Conservation (phyloP, 2,329 filamentous ascomycete species). For the Pezizomycotina sp. region DNA sequence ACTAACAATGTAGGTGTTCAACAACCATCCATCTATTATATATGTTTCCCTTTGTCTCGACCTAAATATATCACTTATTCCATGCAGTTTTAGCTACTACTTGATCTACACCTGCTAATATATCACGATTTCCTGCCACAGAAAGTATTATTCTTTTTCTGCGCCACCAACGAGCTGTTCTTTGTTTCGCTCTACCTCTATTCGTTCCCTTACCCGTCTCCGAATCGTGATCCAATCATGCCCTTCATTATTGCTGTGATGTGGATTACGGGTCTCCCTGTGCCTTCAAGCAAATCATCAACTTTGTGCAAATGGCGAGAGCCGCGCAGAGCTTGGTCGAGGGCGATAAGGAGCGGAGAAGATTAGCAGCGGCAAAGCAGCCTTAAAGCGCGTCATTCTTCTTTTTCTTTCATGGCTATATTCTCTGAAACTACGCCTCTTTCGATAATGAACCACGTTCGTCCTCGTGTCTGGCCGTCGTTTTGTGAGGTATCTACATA, state of each 20-base stretch:
- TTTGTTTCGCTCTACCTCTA: slow-evolving; percentile 97
- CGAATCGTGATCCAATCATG: slow-evolving; percentile 47
- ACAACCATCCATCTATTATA: slow-evolving; percentile 4
- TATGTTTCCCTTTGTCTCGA: slow-evolving; percentile 10
- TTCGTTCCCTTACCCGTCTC: slow-evolving; percentile 71
- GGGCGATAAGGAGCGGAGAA: slow-evolving; percentile 56
- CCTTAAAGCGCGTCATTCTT: too few species aligned
- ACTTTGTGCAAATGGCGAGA: slow-evolving; percentile 83
- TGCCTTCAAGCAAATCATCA: slow-evolving; percentile 92
- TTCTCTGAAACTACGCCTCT: slow-evolving; percentile 10
- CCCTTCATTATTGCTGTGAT: slow-evolving; percentile 40
- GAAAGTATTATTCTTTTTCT: slow-evolving; percentile 82
- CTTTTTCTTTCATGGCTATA: too few species aligned
- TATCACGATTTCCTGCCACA: slow-evolving; percentile 29
- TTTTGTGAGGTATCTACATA: background rate
- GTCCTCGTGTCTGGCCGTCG: background rate
- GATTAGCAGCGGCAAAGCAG: slow-evolving; percentile 14
- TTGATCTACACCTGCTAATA: slow-evolving; percentile 3
- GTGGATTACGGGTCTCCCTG: slow-evolving; percentile 60
- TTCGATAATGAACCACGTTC: background rate
- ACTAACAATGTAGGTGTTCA: slow-evolving; percentile 66
- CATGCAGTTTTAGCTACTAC: slow-evolving; percentile 9
- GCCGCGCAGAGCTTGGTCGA: slow-evolving; percentile 84
- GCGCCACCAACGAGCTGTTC: slow-evolving; percentile 82
- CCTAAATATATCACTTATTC: too few species aligned